These are phyloP conservation scores for Eucalyptus shirleyi DNA, from an alignment of 345 rosid genomes.

Conservation along the genomic window DNA sequence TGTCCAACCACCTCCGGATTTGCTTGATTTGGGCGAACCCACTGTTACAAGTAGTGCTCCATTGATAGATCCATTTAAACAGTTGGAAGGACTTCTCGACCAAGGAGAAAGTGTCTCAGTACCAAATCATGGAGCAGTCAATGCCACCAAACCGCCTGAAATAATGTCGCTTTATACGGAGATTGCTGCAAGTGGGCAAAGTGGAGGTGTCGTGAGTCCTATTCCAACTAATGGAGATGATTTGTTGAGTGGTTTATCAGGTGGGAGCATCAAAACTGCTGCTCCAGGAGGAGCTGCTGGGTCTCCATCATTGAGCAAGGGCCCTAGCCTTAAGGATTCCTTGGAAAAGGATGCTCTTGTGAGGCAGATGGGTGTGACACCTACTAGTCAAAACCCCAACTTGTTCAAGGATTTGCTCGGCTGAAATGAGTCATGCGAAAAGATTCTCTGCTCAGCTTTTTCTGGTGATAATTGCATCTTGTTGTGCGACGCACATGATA, in stretches of 20 bases:
- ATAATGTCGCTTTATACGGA: slow-evolving; percentile 42
- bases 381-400: slow-evolving; percentile 77
- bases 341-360: slow-evolving; percentile 81
- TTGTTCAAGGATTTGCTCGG: slow-evolving; percentile 79
- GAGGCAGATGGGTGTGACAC: slow-evolving; percentile 92
- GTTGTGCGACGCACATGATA: background rate
- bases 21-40: slow-evolving; percentile 84
- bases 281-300: slow-evolving; percentile 1
- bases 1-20: slow-evolving; percentile 67
- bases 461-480: background rate
- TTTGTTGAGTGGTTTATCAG: slow-evolving; percentile 12
- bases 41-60: slow-evolving; percentile 15
- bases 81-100: slow-evolving; percentile 79
- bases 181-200: slow-evolving; percentile 10
- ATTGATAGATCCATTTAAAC: slow-evolving; percentile 65
- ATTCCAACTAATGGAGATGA: slow-evolving; percentile 1
- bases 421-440: slow-evolving; percentile 2
- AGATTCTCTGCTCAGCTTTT: background rate
- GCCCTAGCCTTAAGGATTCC: slow-evolving; percentile 58
- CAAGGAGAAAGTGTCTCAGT: slow-evolving; percentile 7
- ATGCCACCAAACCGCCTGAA: slow-evolving; percentile 16
- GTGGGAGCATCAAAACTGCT: background rate
- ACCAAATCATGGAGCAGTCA: background rate
- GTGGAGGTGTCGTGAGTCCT: background rate
- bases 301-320: slow-evolving; percentile 30